Conservation (phyloP, 495 filamentous ascomycete species). For the Tuber umbilicatum region DNA sequence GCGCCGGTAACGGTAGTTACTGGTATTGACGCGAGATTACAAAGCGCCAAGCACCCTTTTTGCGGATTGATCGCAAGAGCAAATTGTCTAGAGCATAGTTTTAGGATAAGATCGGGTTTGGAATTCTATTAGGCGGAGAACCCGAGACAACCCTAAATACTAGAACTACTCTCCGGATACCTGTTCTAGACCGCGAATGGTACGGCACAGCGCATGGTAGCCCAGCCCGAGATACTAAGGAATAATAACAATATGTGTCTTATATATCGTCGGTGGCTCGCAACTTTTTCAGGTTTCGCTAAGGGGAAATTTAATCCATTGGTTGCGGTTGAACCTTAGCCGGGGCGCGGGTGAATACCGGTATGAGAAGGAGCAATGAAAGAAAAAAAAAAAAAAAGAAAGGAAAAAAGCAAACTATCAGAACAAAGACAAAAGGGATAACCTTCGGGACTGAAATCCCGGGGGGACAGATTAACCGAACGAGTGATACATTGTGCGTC, state of each 20-base stretch:
- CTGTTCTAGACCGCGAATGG: neutral
- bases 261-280: neutral
- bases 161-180: neutral
- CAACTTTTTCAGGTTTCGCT: neutral
- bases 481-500: conserved; percentile 2
- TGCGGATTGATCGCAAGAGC: neutral
- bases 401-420: neutral
- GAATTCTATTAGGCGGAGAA: neutral
- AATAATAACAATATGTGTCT: neutral
- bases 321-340: neutral
- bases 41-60: neutral
- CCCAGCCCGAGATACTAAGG: neutral
- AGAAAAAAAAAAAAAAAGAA: neutral
- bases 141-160: neutral
- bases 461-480: neutral
- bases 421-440: neutral
- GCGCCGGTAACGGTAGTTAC: neutral
- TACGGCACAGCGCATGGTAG: neutral
- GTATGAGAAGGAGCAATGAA: neutral
- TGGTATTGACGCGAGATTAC: neutral
- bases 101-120: neutral
- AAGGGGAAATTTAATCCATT: neutral
- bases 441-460: neutral
- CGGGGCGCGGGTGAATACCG: neutral
- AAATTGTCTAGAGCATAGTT: neutral